Conservation (phyloP, 2,329 filamentous ascomycete species). For the Endocalyx cinctus region DNA sequence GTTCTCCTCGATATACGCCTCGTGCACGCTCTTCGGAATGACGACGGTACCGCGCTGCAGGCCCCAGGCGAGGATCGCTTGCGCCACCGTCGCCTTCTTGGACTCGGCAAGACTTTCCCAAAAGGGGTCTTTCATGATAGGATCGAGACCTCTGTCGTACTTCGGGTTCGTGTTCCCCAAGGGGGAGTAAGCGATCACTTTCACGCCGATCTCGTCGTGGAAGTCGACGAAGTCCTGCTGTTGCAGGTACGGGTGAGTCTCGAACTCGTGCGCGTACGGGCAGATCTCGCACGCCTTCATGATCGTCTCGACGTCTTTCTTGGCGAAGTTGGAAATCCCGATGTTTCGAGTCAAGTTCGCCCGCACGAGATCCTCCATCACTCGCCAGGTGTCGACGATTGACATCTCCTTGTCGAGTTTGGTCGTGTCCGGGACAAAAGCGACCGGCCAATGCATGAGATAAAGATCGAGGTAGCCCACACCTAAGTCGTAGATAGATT, state of each 20-base stretch:
- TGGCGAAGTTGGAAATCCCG: slow-evolving; percentile 58
- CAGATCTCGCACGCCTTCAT: slow-evolving; percentile 39
- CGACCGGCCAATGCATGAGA: slow-evolving; percentile 40
- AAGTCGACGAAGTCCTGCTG: slow-evolving; percentile 44
- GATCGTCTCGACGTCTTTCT: slow-evolving; percentile 32
- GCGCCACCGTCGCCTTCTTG: slow-evolving; percentile 37
- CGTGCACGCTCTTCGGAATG: slow-evolving; percentile 46
- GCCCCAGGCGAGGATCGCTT: slow-evolving; percentile 44
- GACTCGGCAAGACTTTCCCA: slow-evolving; percentile 33
- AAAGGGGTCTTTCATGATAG: slow-evolving; percentile 37
- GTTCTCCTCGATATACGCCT: slow-evolving; percentile 40
- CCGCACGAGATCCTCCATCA: slow-evolving; percentile 51
- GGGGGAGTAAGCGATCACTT: slow-evolving; percentile 42
- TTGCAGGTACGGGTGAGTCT: slow-evolving; percentile 48
- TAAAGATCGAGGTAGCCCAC: slow-evolving; percentile 49
- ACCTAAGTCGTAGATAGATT: slow-evolving; percentile 42
- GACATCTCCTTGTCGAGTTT: slow-evolving; percentile 24
- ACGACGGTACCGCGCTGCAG: slow-evolving; percentile 41
- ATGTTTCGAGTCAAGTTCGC: slow-evolving; percentile 51
- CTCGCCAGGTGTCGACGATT: slow-evolving; percentile 48
- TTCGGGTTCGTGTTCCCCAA: slow-evolving; percentile 49
- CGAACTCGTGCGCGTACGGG: slow-evolving; percentile 56
- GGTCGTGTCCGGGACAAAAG: slow-evolving; percentile 26
- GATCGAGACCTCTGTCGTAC: slow-evolving; percentile 29
- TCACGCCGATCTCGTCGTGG: slow-evolving; percentile 37